A percentile compares a stretch with the other conserved stretches of the same genome.
These are phyloP conservation scores for Nannochloropsis gaditana DNA, from an alignment of 108 stramenopile genomes.

Conservation along the genomic window DNA sequence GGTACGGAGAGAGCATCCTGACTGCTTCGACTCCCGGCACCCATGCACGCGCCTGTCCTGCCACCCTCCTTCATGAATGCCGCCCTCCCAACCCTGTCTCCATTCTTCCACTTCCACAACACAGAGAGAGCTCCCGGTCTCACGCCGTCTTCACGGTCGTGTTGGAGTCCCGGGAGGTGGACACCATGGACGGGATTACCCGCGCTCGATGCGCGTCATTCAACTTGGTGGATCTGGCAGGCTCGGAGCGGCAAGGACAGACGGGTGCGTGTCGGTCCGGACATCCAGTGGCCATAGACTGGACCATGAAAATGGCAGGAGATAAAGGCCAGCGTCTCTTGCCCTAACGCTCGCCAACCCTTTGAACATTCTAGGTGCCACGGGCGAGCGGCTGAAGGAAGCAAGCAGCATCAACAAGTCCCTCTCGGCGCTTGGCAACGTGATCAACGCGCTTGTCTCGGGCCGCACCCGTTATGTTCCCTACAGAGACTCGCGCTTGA, in stretches of 20 bases:
- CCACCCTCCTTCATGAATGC: neutral
- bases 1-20: no score
- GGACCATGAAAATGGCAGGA: neutral
- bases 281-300: neutral
- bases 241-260: conserved; percentile 51
- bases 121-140: conserved; percentile 26
- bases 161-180: conserved; percentile 16
- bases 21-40: no score
- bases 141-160: conserved; percentile 54
- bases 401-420: conserved; percentile 55
- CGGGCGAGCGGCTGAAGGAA: conserved; percentile 55
- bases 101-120: neutral
- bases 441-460: conserved; percentile 50
- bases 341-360: no score
- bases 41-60: neutral
- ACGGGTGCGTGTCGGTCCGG: neutral
- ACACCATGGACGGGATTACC: neutral
- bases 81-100: neutral
- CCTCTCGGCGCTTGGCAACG: conserved; percentile 45
- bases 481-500: conserved; percentile 53
- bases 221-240: conserved; percentile 52
- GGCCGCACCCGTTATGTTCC: conserved; percentile 43
- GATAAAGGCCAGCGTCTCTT: neutral
- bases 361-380: neutral
- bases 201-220: conserved; percentile 21